Evolutionary conservation across 768 basidiomycete genomes (phyloP).

Genomic region (Auriscalpium vulgare): DNA sequence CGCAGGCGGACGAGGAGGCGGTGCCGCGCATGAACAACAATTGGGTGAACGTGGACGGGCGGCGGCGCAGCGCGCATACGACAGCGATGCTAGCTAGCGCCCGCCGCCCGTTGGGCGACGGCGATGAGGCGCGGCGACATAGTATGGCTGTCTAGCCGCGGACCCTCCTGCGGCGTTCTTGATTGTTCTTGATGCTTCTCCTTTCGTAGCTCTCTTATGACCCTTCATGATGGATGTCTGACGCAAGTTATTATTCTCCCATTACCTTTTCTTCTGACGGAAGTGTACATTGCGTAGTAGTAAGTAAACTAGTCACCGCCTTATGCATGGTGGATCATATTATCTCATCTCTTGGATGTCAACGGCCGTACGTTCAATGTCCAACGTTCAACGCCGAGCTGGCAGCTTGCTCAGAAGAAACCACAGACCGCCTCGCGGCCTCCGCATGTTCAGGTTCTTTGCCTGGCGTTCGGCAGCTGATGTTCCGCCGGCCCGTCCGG

Average conservation of each 20-base stretch:
- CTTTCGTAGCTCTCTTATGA: no score
- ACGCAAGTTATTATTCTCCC: neutral
- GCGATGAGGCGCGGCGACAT: conserved; percentile 52
- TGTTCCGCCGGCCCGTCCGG: no score
- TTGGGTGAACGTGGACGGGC: conserved; percentile 52
- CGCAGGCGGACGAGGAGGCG: conserved; percentile 64
- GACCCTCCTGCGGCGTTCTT: neutral
- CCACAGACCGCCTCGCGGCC: no score
- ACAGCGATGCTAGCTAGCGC: conserved; percentile 8
- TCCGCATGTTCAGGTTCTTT: no score
- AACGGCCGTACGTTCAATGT: no score
- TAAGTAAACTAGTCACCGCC: neutral
- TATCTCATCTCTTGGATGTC: no score
- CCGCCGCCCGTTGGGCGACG: conserved; percentile 29
- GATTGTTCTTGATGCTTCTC: neutral
- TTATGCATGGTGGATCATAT: no score
- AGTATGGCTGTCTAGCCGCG: conserved; percentile 49
- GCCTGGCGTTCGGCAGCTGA: no score
- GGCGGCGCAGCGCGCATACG: conserved; percentile 35
- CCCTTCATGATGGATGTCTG: no score
- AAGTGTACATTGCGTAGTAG: neutral
- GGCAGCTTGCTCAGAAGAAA: no score
- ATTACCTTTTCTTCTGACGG: neutral
- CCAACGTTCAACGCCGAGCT: no score
- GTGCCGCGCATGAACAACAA: conserved; percentile 12